Conservation (phyloP, 257 asterid species). For the Solanum gandarillasii region DNA sequence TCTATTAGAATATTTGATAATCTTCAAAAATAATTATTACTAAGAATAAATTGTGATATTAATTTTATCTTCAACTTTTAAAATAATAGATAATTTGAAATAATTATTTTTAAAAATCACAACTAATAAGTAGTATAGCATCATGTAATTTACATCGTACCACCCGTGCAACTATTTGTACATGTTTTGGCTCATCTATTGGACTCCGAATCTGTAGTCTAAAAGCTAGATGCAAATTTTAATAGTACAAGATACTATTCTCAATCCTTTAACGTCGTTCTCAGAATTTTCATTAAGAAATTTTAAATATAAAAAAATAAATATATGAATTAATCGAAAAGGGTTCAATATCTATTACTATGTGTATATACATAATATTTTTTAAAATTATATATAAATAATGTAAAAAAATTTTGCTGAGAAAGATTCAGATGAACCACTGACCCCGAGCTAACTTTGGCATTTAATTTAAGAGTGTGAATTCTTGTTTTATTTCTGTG, state of each 20-base stretch:
- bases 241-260: background rate
- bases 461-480: background rate
- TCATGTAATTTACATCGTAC: background rate
- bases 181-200: background rate
- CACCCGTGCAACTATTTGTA: background rate
- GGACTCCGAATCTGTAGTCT: background rate
- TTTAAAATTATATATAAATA: background rate
- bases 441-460: too few relatives aligned
- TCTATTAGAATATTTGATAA: too few relatives aligned
- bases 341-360: too few relatives aligned
- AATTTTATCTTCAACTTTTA: too few relatives aligned
- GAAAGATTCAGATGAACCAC: too few relatives aligned
- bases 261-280: background rate
- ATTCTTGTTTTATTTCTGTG: background rate
- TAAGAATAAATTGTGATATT: background rate
- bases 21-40: background rate
- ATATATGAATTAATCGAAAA: too few relatives aligned
- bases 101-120: too few relatives aligned
- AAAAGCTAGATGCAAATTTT: background rate
- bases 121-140: too few relatives aligned
- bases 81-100: too few relatives aligned
- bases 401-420: rapidly evolving
- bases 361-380: too few relatives aligned
- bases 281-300: background rate
- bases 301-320: too few relatives aligned